phyloP scores from a whole-genome alignment of 2,329 filamentous ascomycete genomes.

The Aspergillus viridinutans region DNA sequence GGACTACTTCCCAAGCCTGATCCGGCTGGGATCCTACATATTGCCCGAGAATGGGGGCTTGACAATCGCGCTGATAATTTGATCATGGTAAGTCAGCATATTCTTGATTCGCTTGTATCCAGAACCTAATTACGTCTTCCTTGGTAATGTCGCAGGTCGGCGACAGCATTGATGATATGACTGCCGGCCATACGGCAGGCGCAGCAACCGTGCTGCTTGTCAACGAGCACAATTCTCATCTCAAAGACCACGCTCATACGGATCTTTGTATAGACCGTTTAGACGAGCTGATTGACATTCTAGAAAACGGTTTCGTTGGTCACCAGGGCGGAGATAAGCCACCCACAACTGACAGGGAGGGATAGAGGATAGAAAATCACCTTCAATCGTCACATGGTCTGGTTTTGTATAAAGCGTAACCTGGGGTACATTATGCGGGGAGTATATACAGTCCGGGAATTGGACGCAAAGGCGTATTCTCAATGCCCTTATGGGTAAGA shows the following conservation, averaged over 20 bases:
- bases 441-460: background rate
- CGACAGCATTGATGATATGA: constrained; percentile 89
- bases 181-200: constrained; percentile 74
- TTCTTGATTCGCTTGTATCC: background rate
- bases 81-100: constrained; percentile 32
- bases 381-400: background rate
- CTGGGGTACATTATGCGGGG: background rate
- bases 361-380: background rate
- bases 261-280: constrained; percentile 68
- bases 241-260: constrained; percentile 69
- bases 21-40: constrained; percentile 82
- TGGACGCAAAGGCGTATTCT: background rate
- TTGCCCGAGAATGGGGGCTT: constrained; percentile 71
- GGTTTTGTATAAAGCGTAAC: background rate
- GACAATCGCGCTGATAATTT: constrained; percentile 41
- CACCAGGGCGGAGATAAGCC: constrained; percentile 17
- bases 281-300: constrained; percentile 70
- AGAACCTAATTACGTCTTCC: background rate
- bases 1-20: constrained; percentile 68
- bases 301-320: constrained; percentile 71
- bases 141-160: constrained; percentile 45
- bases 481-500: background rate
- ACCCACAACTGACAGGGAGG: constrained; percentile 6
- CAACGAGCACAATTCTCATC: constrained; percentile 71
- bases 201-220: constrained; percentile 85